phyloP scores from a whole-genome alignment of 306 rosid genomes.

The Sophora flavescens region DNA sequence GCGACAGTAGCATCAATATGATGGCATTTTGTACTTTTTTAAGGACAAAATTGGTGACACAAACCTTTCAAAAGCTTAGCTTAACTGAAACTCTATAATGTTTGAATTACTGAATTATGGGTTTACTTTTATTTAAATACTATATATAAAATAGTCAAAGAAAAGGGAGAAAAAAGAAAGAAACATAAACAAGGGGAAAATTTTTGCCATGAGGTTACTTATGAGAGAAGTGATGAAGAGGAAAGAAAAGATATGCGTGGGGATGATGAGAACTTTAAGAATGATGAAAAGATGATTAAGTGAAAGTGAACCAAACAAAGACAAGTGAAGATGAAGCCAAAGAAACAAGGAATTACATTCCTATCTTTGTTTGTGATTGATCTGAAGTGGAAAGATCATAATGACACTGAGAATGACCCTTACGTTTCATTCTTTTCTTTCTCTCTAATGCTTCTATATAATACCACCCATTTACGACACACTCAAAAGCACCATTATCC shows the following conservation, averaged over 20 bases:
- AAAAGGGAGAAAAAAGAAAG: no score
- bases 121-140: no score
- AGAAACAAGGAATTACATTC: background rate
- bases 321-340: conserved; percentile 8
- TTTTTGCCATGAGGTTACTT: background rate
- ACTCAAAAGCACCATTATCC: conserved; percentile 6
- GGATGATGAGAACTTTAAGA: background rate
- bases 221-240: background rate
- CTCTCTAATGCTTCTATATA: background rate
- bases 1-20: no score
- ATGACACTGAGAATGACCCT: background rate
- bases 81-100: no score
- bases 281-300: conserved; percentile 31
- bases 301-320: background rate
- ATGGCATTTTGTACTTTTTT: no score
- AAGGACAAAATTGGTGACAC: no score
- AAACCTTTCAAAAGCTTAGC: no score
- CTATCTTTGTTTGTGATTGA: background rate
- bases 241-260: background rate
- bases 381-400: conserved; percentile 7
- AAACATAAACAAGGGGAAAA: background rate
- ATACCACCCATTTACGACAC: conserved; percentile 6
- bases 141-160: no score
- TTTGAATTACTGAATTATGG: no score
- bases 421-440: background rate